phyloP scores from a whole-genome alignment of 768 basidiomycete genomes.

The Piloderma croceum region DNA sequence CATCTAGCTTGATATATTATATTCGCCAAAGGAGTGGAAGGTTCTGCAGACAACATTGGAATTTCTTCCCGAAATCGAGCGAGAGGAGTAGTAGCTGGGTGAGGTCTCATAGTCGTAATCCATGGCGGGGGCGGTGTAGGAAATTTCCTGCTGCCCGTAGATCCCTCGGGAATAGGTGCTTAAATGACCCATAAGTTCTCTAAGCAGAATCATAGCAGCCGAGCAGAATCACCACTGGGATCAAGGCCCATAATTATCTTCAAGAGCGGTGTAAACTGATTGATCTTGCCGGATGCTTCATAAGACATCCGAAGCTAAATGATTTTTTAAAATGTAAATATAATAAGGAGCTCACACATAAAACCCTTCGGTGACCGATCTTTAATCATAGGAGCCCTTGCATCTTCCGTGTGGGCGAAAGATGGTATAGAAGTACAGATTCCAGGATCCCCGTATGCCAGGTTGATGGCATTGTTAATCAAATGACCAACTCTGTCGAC shows the following conservation, averaged over 20 bases:
- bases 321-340: not conserved
- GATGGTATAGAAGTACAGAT: not conserved
- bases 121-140: slow-evolving; percentile 15
- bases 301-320: too few relatives aligned
- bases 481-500: not conserved
- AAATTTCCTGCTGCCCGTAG: slow-evolving; percentile 1
- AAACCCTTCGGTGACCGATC: not conserved
- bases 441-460: not conserved
- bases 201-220: too few relatives aligned
- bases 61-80: slow-evolving; percentile 29
- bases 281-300: not conserved
- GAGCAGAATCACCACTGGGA: too few relatives aligned
- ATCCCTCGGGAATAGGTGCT: not conserved
- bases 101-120: slow-evolving; percentile 19
- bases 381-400: not conserved
- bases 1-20: slow-evolving; percentile 31
- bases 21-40: slow-evolving; percentile 18
- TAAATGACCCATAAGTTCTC: too few relatives aligned
- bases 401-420: not conserved
- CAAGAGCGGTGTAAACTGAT: too few relatives aligned
- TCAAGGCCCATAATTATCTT: too few relatives aligned
- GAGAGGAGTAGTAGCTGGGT: slow-evolving; percentile 26
- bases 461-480: not conserved
- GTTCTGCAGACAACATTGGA: slow-evolving; percentile 13
- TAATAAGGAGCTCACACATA: not conserved